Evolutionary conservation across 257 asterid species (phyloP).

Genomic region (Datura wrightii): DNA sequence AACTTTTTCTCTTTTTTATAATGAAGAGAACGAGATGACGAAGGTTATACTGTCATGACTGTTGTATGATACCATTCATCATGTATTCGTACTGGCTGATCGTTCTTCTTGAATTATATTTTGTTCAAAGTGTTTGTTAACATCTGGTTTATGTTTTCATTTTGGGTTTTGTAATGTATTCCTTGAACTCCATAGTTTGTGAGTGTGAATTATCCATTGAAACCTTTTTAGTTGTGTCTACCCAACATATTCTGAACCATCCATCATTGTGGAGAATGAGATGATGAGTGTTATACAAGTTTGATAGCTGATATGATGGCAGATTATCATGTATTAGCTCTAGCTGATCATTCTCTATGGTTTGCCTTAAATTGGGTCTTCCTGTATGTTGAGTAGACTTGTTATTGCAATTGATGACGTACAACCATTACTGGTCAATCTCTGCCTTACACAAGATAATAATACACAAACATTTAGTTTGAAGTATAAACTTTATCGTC

Average conservation of each 20-base stretch:
- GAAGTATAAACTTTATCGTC: not conserved
- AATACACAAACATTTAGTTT: not conserved
- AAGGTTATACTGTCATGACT: conserved; percentile 35
- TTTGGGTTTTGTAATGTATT: not conserved
- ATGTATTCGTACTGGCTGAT: conserved; percentile 37
- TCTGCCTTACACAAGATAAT: not conserved
- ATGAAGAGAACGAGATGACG: conserved; percentile 21
- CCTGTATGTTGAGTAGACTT: conserved; percentile 14
- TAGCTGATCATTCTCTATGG: conserved; percentile 58
- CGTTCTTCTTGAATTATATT: not conserved
- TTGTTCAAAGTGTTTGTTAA: not conserved
- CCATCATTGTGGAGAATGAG: conserved; percentile 33
- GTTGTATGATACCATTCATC: conserved; percentile 30
- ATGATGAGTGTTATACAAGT: conserved; percentile 30
- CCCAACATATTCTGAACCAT: not conserved
- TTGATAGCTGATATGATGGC: conserved; percentile 64
- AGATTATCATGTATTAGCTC: conserved; percentile 68
- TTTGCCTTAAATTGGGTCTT: not conserved
- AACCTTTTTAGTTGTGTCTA: not conserved
- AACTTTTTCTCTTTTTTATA: not conserved
- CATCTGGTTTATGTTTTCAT: not conserved
- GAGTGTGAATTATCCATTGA: not conserved
- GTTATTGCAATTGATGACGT: not conserved
- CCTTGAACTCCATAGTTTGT: not conserved
- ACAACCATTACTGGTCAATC: not conserved